Evolutionary conservation across 2,329 filamentous ascomycete genomes (phyloP).

Genomic region (Aspergillus tubingensis): DNA sequence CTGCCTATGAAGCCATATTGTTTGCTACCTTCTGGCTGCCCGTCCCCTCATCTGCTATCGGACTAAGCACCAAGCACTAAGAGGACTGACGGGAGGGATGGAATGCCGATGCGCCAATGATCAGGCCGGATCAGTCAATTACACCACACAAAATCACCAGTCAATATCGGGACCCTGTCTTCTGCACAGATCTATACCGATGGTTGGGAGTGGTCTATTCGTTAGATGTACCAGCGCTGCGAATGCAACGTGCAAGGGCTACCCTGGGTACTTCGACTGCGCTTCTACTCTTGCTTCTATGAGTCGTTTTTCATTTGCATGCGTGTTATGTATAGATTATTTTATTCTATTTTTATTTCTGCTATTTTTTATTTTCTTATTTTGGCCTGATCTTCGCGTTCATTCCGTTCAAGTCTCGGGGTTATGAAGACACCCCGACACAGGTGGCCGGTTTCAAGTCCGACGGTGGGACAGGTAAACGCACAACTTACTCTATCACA

Average conservation of each 20-base stretch:
- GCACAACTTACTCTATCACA: constrained; percentile 14
- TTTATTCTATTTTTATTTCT: too few species aligned
- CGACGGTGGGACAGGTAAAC: constrained; percentile 8
- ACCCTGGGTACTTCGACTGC: not conserved
- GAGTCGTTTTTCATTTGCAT: not conserved
- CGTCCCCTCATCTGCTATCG: not conserved
- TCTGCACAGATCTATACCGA: constrained; percentile 9
- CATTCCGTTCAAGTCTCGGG: not conserved
- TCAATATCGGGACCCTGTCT: not conserved
- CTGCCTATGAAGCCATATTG: not conserved
- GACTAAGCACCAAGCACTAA: not conserved
- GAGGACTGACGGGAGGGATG: not conserved
- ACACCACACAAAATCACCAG: not conserved
- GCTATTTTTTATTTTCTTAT: not conserved
- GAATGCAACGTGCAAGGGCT: constrained; percentile 2
- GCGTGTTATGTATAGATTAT: not conserved
- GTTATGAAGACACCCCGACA: not conserved
- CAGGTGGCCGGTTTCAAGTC: constrained; percentile 13
- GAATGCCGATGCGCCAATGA: constrained; percentile 5
- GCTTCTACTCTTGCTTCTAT: not conserved
- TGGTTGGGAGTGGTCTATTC: constrained; percentile 6
- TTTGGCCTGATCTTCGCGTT: not conserved
- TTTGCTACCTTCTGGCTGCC: not conserved
- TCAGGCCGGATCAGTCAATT: constrained; percentile 3
- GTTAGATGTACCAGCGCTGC: constrained; percentile 2